Evolutionary conservation across 495 filamentous ascomycete genomes (phyloP), one percentile per base, ranked within the genome.

Genomic region (Podospora appendiculata): DNA sequence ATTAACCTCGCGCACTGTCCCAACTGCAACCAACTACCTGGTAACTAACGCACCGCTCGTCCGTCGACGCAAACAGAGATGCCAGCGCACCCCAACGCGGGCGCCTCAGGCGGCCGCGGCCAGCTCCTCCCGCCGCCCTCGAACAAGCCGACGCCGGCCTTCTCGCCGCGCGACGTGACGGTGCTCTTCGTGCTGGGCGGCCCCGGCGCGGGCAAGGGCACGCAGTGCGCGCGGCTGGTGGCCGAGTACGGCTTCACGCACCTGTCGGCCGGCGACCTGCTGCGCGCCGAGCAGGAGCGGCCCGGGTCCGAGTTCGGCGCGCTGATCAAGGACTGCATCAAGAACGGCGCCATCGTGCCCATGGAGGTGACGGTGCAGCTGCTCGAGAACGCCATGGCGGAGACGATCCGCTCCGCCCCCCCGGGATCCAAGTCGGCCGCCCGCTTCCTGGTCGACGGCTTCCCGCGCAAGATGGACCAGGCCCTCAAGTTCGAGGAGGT

Each of bases 361-460:
- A 95, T 95, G 92, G 92, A 97, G 64, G 90, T 98, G 17, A 98
- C 93, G n/a, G 85, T 98, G 38, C 83, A 86, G 32, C 68, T 98
- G 13, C 79, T 98, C 4, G 93, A 96, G 68, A 90, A 95, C 65
- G 88, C 90, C 8, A 96, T 98, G 88, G 80, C 75, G 50, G 81
- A 80, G 4, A 70, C 72, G 0, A 77, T 90, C 9, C 51, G 66
- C 32, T 61, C 41, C 3, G 63, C 43, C 58, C 61, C 45, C 59
- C n/a, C 32, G 6, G 34, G 25, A n/a, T 18, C 32, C 11, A 47
- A 59, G 25, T 32, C 54, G 43, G 47, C 63, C 14, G 65, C 66
- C 16, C 77, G 77, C 42, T 96, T 96, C 76, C 73, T 97, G 58
- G 88, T 97, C 58, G 92, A 97, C 67, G 86, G 92, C 1, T 98